These are phyloP conservation scores for Ceratocystis ficicola DNA, from an alignment of 2,329 filamentous ascomycete genomes.

Conservation along the genomic window DNA sequence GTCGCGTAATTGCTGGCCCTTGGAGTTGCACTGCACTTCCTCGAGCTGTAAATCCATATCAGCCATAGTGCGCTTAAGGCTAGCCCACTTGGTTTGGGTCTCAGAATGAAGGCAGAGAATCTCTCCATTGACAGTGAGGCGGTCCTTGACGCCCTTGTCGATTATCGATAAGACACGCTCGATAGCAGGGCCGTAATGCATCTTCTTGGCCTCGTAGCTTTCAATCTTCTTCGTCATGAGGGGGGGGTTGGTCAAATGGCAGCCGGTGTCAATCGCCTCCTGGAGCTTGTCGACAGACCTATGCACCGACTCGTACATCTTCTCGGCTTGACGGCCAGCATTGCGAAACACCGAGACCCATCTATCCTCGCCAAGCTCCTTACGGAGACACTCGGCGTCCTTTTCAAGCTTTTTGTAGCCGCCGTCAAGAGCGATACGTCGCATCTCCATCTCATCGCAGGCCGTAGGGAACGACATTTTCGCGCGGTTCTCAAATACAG, in stretches of 20 bases:
- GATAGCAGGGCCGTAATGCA: slow-evolving; percentile 86
- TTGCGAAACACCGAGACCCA: slow-evolving; percentile 95
- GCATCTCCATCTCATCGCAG: slow-evolving; percentile 73
- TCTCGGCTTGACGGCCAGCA: slow-evolving; percentile 79
- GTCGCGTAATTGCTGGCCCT: slow-evolving; percentile 69
- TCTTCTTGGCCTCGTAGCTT: slow-evolving; percentile 88
- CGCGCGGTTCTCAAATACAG: slow-evolving; percentile 70
- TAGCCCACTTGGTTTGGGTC: slow-evolving; percentile 69
- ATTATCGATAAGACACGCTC: slow-evolving; percentile 85
- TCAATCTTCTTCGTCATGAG: slow-evolving; percentile 72
- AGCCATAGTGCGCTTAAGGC: slow-evolving; percentile 61
- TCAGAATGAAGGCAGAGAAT: slow-evolving; percentile 77
- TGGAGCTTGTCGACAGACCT: slow-evolving; percentile 71
- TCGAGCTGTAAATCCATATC: slow-evolving; percentile 66
- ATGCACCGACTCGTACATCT: slow-evolving; percentile 94
- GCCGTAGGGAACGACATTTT: slow-evolving; percentile 74
- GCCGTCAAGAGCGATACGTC: slow-evolving; percentile 62
- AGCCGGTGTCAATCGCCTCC: slow-evolving; percentile 62
- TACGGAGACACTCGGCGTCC: slow-evolving; percentile 77
- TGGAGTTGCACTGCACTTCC: slow-evolving; percentile 51
- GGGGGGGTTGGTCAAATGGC: slow-evolving; percentile 59
- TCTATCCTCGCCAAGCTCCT: slow-evolving; percentile 85
- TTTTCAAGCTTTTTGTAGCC: slow-evolving; percentile 78
- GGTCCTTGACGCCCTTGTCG: slow-evolving; percentile 85
- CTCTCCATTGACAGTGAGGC: slow-evolving; percentile 93